Evolutionary conservation across 208 protist species (phyloP), one percentile per base, ranked within the genome.

Genomic region (Vickermania ingenoplastis): DNA sequence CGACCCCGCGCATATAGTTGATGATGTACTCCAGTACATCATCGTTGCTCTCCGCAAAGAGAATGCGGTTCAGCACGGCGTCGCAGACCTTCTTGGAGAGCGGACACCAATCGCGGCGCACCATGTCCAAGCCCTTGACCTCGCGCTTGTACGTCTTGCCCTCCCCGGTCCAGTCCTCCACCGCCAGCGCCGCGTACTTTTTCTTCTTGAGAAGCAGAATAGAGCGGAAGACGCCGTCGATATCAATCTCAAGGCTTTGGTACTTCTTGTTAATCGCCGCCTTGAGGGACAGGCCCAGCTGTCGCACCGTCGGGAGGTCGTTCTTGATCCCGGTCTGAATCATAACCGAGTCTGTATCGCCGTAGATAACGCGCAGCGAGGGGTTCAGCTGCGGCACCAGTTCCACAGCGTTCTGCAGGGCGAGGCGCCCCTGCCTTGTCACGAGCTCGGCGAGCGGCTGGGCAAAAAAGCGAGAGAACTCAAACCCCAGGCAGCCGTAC

Each of bases 281-380:
- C 67, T 97, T 98, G 48, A 99, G 69, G 31, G 94, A 74, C 17
- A 81, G 59, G 31, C 89, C 97, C 29, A 98, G 80, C 27, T 92
- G 80, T n/a, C 85, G 72, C 22, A 96, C 95, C 2, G 83, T 78
- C 41, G 69, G 71, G 54, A 96, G 84, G 57, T 94, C 79, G 64
- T 78, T 90, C 53, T 77, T 89, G 53, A 95, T 94, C 52, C 85
- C 77, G 0, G 98, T 98, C 73, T 99, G 89, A 67, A 99, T 93
- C 98, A 99, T 99, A 13, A 99, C 91, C 4, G 97, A 99, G 75
- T 99, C 99, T 3, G 99, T 99, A 86, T 99, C 99, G 57, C 94
- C 96, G 79, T 98, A 98, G 51, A 97, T 94, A 21, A 98, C 95
- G 14, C 91, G 81, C 41, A 95, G 72, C 2, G 76, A 75, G 1